Evolutionary conservation across 352 stramenopile species (phyloP), one percentile per base, ranked within the genome.

Genomic region (Phytophthora palmivora): DNA sequence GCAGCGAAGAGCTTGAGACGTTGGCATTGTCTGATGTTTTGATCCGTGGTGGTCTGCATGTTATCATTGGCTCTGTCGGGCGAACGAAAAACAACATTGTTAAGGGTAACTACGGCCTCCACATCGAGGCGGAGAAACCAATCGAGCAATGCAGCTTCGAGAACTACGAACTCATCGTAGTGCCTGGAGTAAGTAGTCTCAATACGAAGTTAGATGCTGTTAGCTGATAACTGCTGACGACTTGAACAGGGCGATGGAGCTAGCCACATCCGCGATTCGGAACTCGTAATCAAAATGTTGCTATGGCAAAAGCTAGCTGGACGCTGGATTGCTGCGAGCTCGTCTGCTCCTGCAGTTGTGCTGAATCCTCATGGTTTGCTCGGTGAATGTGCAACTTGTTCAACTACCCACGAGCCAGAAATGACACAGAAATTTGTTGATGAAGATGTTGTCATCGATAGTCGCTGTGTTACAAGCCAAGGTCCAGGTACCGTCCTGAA

Each of bases 61-160:
- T 92, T 19, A 76, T 74, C 44, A 73, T 83, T 43, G 78, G 78
- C 6, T 72, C 73, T 1, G 74, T 94, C 2, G 79, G 76, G 0
- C 47, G 69, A 52, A 74, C 85, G 53, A 82, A 77, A 28, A 71
- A 59, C 38, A 92, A 91, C 48, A 67, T 94, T 21, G 51, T 94
- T 34, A 74, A 84, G 54, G 80, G 68, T 18, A 84, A 76, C 45
- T 81, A 84, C 38, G 83, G 85, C 16, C 52, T 91, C 30, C 84
- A 72, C 24, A 77, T 94, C 14, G 74, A 84, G 22, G 82, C 81
- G 15, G 59, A 87, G 24, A 83, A 89, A 38, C 34, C 78, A 9
- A 85, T 94, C 24, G 82, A 87, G 47, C 79, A 90, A 47, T 86
- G 78, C 61, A 80, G 80, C 55, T 83, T 84, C 49, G 70, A 78